Base-by-base conservation (phyloP, 1,284 basidiomycete genomes). In the Psilocybe mexicana region DNA sequence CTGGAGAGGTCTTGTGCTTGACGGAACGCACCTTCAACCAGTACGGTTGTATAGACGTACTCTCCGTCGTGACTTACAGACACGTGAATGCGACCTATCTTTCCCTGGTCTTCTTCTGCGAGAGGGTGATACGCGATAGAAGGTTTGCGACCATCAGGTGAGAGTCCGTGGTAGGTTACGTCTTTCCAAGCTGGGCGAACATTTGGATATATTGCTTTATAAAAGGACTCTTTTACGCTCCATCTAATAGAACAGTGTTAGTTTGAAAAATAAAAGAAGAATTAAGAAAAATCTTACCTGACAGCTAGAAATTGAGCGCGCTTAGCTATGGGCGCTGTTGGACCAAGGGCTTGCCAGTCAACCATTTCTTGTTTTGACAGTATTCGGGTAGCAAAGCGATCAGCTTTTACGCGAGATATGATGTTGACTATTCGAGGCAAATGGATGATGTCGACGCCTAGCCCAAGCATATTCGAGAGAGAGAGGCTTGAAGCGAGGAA, bases 171-270 rank as follows among this genome's bases (percentile, higher is more conserved):
- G 59, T 84, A 87, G 1, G 82, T 82, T 53, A 95, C 72, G 35
- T 93, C 85, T 67, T 92, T 90, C 93, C 93, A 95, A 1, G 81
- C 83, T n/a, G 89, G 82, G 23, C 70, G 75, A 43, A 80, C 67
- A 25, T 65, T 60, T 1, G 90, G 87, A 65, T 86, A 93, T 55
- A 94, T 68, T 0, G 94, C 92, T 71, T 97, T 96, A 77, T 94
- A 96, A 0, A 90, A 86, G 0, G 94, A 92, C 75, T 96, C 94
- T 69, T 97, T 97, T 36, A 90, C 79, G 46, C 87, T 82, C 91
- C 91, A 94, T 35, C 92, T 94, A 14, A 48, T 26, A 56, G 49
- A 33, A 35, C 35, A 11, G 51, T 33, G 30, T 33, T 33, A 4
- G 30, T 33, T 18, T 47, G 11, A 24, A 7, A 45, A 24, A 46